Base-by-base conservation (phyloP, 2,329 filamentous ascomycete species). In the Diaporthe sp. region DNA sequence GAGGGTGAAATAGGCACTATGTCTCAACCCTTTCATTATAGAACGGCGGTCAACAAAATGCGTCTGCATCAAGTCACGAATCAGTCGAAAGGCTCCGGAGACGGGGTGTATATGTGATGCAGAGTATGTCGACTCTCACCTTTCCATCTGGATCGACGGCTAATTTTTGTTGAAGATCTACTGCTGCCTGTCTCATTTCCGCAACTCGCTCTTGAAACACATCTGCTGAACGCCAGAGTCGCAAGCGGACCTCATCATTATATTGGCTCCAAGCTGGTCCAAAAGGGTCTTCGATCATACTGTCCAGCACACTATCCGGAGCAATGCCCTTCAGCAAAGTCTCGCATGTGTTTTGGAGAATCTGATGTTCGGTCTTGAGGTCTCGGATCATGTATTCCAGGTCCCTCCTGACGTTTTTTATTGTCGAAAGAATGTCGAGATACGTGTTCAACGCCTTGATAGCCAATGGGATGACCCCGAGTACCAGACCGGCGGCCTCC, bases 271-370 rank as follows among this genome's bases (percentile, higher is more conserved):
- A 77, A 12, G 73, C 73, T 13, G 42, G 46, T 1, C 76, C 70
- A 58, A 76, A 75, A 3, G 76, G 76, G 13, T 60, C 60, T 22
- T 72, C 44, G 5, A 77, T 71, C 71, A 77, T 65, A 1, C 25
- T 15, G 37, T 77, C 76, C 17, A 77, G 37, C 13, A 55, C 71
- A 22, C 44, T 73, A 7, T 60, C 60, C 1, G 76, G 73, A 25
- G 49, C 76, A 17, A 77, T 71, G 2, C 73, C 76, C 19, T 62
- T 62, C 9, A 77, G 73, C 25, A 73, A 62, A 39, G n/a, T 58
- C 31, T 77, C 76, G 34, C 76, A 75, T 8, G 76, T 77, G 44
- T 71, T 75, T 49, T 67, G 62, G n/a, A 76, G 39, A 12, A 68
- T 71, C 25, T 58, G 39, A n/a, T 76, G 55, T n/a, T 76, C 75